Evolutionary conservation across 257 asterid species (phyloP), one percentile per base, ranked within the genome.

Genomic region (Solanum rostratum): DNA sequence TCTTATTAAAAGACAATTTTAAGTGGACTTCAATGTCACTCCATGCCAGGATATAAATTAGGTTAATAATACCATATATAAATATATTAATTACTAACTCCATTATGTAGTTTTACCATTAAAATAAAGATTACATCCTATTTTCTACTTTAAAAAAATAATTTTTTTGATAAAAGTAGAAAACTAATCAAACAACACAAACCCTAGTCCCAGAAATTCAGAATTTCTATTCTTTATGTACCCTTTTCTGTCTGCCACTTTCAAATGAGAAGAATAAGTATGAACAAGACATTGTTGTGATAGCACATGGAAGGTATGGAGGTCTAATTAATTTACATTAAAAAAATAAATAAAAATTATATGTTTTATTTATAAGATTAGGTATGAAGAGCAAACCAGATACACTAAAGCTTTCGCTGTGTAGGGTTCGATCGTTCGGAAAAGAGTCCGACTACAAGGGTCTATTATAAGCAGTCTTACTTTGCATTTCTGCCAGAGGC

Each of bases 231-330:
- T 66, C 85, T 45, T 79, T 57, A 65, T 29, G 30, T 4, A 74
- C 49, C 30, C 62, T 55, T 84, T 65, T 83, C n/a, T 73, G 91
- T 87, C 91, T 87, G 89, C 93, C 90, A 88, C 85, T 43, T 59
- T 50, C 84, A 11, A 2, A 57, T 45, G 14, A 76, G 87, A 89
- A 84, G 78, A 41, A 73, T 20, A 80, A 70, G 13, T 22, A 84
- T 76, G 73, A 53, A 53, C 68, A 15, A 45, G 9, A 66, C 73
- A 20, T 18, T 85, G 33, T 65, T 68, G 45, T 19, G 13, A 81
- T 79, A 73, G 20, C 20, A 82, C 84, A 83, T 46, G 57, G 59
- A 73, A 49, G 82, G 39, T 79, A 78, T 80, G 66, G 79, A 85
- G 37, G 68, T 86, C 86, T 45, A 84, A 57, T 73, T 14, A 19